phyloP scores from a whole-genome alignment of 2,329 filamentous ascomycete genomes.

The Dryadomyces quercivorus region DNA sequence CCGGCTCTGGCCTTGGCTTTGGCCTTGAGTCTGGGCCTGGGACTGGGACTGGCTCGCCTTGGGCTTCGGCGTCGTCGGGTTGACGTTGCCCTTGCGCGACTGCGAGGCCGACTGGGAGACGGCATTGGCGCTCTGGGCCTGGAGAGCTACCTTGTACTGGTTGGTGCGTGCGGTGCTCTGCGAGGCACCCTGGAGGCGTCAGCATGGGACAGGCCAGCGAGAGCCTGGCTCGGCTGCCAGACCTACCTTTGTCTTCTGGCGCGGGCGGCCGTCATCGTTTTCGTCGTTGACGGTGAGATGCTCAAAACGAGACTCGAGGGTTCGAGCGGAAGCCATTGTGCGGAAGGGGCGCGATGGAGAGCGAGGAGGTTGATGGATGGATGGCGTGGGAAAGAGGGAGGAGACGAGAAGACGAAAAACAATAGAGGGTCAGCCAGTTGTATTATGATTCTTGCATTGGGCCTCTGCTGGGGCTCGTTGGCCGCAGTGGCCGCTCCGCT shows the following conservation, averaged over 20 bases:
- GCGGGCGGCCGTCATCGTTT: conserved; percentile 52
- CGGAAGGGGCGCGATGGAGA: neutral
- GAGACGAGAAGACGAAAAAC: neutral
- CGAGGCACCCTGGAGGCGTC: neutral
- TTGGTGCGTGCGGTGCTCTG: conserved; percentile 58
- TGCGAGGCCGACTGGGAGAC: conserved; percentile 22
- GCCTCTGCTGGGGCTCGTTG: neutral
- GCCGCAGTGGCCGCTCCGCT: neutral
- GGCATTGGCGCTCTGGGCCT: conserved; percentile 62
- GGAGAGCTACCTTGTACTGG: conserved; percentile 74
- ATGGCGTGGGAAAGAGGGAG: neutral
- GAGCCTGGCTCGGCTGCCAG: conserved; percentile 22
- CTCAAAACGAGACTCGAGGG: conserved; percentile 80
- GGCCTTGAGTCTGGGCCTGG: neutral
- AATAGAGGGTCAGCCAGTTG: neutral
- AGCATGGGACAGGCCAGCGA: conserved; percentile 21
- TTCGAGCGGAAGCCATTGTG: conserved; percentile 54
- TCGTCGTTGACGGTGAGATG: conserved; percentile 82
- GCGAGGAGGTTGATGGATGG: neutral
- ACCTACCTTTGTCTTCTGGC: conserved; percentile 66
- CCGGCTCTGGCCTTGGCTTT: neutral
- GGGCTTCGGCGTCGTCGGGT: conserved; percentile 13
- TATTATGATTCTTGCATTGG: neutral
- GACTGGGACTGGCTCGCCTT: too few species aligned
- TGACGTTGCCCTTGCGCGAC: neutral